Base-by-base conservation (phyloP, 768 basidiomycete species). In the Pleurotus ostreatus region DNA sequence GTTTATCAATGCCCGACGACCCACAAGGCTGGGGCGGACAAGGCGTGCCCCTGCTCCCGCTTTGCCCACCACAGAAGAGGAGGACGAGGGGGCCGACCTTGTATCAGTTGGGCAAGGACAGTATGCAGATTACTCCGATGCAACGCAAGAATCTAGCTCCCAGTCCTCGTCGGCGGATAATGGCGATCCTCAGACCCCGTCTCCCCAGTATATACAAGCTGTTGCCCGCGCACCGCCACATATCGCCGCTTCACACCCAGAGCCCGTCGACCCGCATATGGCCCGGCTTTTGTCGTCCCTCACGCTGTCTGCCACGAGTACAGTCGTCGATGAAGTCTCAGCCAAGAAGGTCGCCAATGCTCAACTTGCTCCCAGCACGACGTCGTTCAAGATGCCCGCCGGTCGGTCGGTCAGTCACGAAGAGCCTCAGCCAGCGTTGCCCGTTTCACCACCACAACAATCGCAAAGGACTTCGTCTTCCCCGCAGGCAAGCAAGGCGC, bases 1-100 rank as follows among this genome's bases (percentile, higher is more conserved):
- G 5, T 89, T 88, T 61, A 83, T 91, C 55, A 79, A 82, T 49
- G 79, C 82, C 49, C 78, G 76, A 49, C 88, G 83, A 68, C 84
- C 84, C 30, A 79, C 77, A 37, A 73, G 68, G 16, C 56, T 70
- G 55, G 71, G 71, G 22, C 57, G 59, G 5, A 70, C 64, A 53
- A 48, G 65, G 52, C 51, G 37, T 2, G 4, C 11, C 4, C 39
- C 51, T 16, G 51, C 39, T 43, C 66, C 68, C 64, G 65, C 66
- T 58, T 34, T 60, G 43, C 57, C 60, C 59, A 64, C 61, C 44
- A 59, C 49, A 20, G 47, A 56, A 20, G 55, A 58, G 46, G 48
- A 56, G 53, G 57, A 58, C 43, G 23, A 38, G 13, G 57, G 46
- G 57, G 62, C 58, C 53, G 55, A n/a, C 38, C 55, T 44, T 30